A percentile compares a stretch with the other conserved stretches of the same genome.
phyloP scores from a whole-genome alignment of 345 rosid species.

The Rhizophora mangle region DNA sequence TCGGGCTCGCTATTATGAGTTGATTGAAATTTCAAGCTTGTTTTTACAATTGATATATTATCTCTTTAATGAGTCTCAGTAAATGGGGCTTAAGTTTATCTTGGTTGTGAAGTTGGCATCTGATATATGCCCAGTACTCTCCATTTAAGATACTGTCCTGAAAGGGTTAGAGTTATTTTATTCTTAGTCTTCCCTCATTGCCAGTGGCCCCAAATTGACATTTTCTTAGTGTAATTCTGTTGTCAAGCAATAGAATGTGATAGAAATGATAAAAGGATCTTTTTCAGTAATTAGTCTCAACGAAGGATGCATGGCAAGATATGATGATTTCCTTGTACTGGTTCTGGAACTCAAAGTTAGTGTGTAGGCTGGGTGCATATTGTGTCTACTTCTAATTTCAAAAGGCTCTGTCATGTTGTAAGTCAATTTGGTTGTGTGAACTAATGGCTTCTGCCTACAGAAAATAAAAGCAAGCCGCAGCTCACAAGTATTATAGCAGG shows the following conservation, averaged over 20 bases:
- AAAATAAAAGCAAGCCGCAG: slow-evolving; percentile 56
- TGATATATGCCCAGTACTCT: neutral
- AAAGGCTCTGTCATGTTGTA: neutral
- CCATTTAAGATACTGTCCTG: neutral
- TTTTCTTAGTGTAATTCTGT: neutral
- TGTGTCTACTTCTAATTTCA: neutral
- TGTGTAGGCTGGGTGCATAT: neutral
- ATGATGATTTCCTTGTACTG: no score
- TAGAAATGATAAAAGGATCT: neutral
- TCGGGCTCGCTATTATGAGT: neutral
- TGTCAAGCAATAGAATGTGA: neutral
- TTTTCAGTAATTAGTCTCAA: no score
- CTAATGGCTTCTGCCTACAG: slow-evolving; percentile 38
- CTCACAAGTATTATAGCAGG: slow-evolving; percentile 56
- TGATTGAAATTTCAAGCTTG: neutral
- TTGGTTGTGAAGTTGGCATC: neutral
- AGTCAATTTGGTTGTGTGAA: neutral
- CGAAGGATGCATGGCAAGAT: no score
- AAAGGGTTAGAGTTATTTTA: neutral
- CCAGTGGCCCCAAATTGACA: neutral
- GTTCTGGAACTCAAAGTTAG: no score
- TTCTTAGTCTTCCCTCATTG: neutral
- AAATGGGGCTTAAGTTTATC: neutral
- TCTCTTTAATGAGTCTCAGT: neutral
- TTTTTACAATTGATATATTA: neutral